Evolutionary conservation across 2,329 filamentous ascomycete genomes (phyloP), one percentile per base, ranked within the genome.

Genomic region (Pseudocercospora vitis): DNA sequence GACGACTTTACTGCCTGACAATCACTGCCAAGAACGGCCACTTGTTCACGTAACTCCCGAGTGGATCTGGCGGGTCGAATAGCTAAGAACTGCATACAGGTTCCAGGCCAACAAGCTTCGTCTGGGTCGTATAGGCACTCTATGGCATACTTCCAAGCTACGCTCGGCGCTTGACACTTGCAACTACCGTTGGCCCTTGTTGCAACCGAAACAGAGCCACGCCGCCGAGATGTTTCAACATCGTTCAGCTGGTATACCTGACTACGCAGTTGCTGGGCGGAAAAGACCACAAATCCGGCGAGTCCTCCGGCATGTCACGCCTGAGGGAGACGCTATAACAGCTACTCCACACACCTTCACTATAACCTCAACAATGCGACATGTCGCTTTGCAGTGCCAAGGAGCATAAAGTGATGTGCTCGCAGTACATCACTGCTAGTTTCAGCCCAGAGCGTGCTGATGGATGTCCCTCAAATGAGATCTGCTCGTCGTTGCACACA

Each of bases 81-180:
- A 21, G 35, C 18, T 40, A 19, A 21, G 35, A 40, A 11, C 19
- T 21, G 23, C 19, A 23, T 16, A 18, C 18, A 40, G 11, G 26
- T 29, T 7, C 26, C 26, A 29, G 11, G 26, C 26, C 26, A 7
- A 29, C 26, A 29, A 29, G 26, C 26, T 6, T 11, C 6, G 35
- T 19, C 35, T 40, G 19, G 35, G 35, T 19, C 3, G 3, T 18
- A n/a, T 35, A 35, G 19, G 32, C 18, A 40, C 18, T 40, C 16
- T 40, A 40, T 19, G 19, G 35, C 18, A 40, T 14, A 40, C 35
- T 19, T 40, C 35, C 14, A 40, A 40, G 35, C 14, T 40, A 40
- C 19, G 35, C 14, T 40, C 18, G 35, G 16, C 23, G 12, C 14
- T 16, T 11, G 7, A 19, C 9, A 11, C 6, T 6, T 29, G 26